These are phyloP conservation scores for Irpex sp. DNA, from an alignment of 1,284 basidiomycete species.

Conservation along the genomic window DNA sequence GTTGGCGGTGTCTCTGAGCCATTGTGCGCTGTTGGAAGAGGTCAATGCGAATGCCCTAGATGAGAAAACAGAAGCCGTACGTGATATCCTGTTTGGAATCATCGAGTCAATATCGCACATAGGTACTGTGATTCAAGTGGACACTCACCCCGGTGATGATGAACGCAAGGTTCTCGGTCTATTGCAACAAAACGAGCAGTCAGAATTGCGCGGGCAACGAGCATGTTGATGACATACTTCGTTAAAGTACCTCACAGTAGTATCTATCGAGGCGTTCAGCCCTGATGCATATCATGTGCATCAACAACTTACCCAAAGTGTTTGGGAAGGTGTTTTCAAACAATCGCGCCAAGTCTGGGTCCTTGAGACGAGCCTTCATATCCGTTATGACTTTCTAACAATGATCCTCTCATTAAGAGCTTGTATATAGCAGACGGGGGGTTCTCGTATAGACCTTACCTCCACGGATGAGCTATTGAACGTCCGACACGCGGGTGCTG, in stretches of 20 bases:
- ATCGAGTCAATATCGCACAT: not conserved
- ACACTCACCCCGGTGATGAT: constrained; percentile 66
- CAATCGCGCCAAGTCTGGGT: constrained; percentile 68
- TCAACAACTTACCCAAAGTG: constrained; percentile 51
- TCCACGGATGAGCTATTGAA: constrained; percentile 73
- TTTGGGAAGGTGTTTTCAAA: constrained; percentile 80
- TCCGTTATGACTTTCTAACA: constrained; percentile 60
- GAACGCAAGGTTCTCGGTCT: constrained; percentile 68
- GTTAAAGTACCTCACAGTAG: constrained; percentile 71
- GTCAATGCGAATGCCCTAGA: not conserved
- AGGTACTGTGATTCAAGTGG: not conserved
- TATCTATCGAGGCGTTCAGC: constrained; percentile 42
- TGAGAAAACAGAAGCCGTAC: constrained; percentile 27
- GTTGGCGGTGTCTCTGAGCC: constrained; percentile 76
- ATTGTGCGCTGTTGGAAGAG: constrained; percentile 45
- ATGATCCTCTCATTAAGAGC: not conserved
- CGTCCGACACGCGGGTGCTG: constrained; percentile 60
- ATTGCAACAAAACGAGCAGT: not conserved
- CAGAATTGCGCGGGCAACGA: not conserved
- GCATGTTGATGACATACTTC: constrained; percentile 32
- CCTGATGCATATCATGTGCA: not conserved
- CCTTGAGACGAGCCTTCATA: constrained; percentile 66
- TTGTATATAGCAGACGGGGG: not conserved
- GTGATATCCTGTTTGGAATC: constrained; percentile 54
- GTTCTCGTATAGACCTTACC: constrained; percentile 30